A percentile compares a stretch with the other conserved stretches of the same genome.
Conservation (phyloP, 495 filamentous ascomycete species). For the Talaromyces thailandensis region DNA sequence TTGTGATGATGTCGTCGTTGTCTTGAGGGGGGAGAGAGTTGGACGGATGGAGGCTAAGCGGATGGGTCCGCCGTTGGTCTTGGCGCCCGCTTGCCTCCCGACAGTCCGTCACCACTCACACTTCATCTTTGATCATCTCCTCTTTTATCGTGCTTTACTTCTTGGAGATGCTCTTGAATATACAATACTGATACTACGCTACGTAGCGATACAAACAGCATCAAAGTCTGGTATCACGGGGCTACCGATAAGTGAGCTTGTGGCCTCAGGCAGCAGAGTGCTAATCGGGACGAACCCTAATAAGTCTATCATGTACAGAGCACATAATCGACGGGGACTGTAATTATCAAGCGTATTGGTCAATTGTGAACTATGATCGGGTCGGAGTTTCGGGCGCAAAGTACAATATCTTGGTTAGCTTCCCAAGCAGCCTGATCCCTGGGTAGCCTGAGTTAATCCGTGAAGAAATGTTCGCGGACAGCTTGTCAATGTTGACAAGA, state of each 20-base stretch:
- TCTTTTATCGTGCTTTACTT: background rate
- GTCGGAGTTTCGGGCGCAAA: background rate
- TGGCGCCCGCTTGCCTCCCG: background rate
- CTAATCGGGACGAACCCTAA: background rate
- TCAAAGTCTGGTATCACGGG: background rate
- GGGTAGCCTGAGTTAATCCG: background rate
- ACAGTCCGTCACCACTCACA: background rate
- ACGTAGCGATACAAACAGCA: background rate
- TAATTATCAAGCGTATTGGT: background rate
- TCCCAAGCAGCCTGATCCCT: background rate
- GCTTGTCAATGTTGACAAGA: background rate
- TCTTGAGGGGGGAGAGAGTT: background rate
- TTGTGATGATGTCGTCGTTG: background rate
- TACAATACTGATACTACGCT: background rate
- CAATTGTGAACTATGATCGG: background rate
- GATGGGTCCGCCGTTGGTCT: background rate
- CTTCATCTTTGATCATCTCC: background rate
- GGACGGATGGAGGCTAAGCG: slow-evolving; percentile 1
- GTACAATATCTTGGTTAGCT: background rate
- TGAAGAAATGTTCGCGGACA: background rate
- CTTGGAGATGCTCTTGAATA: background rate
- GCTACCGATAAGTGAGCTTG: background rate
- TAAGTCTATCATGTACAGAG: too few species aligned
- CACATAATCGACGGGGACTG: too few species aligned
- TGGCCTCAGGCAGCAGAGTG: background rate